Base-by-base conservation (phyloP, 305 asterid genomes). In the Rubia peregrina region DNA sequence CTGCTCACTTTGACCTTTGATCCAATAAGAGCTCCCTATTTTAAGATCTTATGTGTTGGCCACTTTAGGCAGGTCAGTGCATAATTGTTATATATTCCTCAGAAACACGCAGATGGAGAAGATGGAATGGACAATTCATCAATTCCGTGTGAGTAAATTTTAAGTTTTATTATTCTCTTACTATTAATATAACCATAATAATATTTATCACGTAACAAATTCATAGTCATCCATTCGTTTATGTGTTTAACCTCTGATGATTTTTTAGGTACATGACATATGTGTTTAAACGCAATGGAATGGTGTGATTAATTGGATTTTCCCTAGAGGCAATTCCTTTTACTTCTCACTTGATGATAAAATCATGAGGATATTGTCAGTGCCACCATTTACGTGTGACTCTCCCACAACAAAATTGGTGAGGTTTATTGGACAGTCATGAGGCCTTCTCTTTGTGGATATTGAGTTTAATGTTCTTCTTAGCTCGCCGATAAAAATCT, bases 1-100 rank as follows among this genome's bases (percentile, higher is more conserved):
- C 38, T 2, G 38, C 38, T 33, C 38, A 33, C 38, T 33, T 33
- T 33, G 38, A 4, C 4, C 38, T 33, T 33, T 33, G 38, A 33
- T 33, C 38, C 3, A 33, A 33, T 33, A 33, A 33, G 38, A 33
- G 38, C 3, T 1, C 38, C 5, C 38, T 0, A 33, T 33, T 33
- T 33, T 4, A 33, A 33, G 38, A 33, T 33, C 38, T 1, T 3
- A 33, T 33, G 38, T 33, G 38, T 33, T 33, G 38, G 38, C 38
- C 38, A 33, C 38, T 33, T 33, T 33, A 33, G 38, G 5, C 38
- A 4, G 30, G 49, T 33, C 69, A 46, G 8, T 71, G 69, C 21
- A 22, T 49, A 5, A 14, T 63, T 17, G 75, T 49, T 42, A 64
- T 63, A 36, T 72, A 72, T 55, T 63, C 75, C 2, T 72, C 70